Base-by-base conservation (phyloP, 2,329 filamentous ascomycete genomes). In the Sporothrix protearum region DNA sequence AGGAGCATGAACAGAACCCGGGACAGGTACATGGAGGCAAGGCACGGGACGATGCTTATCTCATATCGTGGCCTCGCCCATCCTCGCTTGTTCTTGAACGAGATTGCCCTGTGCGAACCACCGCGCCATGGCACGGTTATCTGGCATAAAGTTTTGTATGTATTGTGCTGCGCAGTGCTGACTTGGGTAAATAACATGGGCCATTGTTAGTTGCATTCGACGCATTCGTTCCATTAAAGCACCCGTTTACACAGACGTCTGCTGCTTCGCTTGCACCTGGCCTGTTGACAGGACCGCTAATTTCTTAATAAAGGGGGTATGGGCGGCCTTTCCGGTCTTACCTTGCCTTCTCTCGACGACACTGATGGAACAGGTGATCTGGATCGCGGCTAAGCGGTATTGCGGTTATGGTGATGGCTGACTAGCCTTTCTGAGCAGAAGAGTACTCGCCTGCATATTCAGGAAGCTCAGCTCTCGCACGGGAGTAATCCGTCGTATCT, bases 381-480 rank as follows among this genome's bases (percentile, higher is more conserved):
- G 59, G 63, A 72, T 73, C 64, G 63, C 72, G 72, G 70, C 39
- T 68, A 67, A 67, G 45, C 68, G 45, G 61, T 64, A 28, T n/a
- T 53, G 57, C 30, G 36, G 33, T 30, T 51, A 53, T 61, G 69
- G 53, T 45, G 25, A 22, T 47, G 39, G 30, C 19, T 25, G 2
- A 42, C 10, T 12, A 42, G 39, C 39, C 39, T 42, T 42, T 12
- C 9, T 42, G 39, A 42, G 10, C 6, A n/a, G n/a, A n/a, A n/a
- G n/a, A n/a, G n/a, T n/a, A n/a, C n/a, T n/a, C n/a, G 8, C 33
- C 33, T 36, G 33, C 33, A 36, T 36, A 36, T 8, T 36, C 33
- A 8, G 10, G 6, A 10, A 10, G 39, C 2, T 10, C 39, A 14
- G 39, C 10, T 10, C 39, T 42, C 39, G 6, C 39, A 42, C 6